These are phyloP conservation scores for Auricularia cornea DNA, from an alignment of 768 basidiomycete species.

Conservation along the genomic window DNA sequence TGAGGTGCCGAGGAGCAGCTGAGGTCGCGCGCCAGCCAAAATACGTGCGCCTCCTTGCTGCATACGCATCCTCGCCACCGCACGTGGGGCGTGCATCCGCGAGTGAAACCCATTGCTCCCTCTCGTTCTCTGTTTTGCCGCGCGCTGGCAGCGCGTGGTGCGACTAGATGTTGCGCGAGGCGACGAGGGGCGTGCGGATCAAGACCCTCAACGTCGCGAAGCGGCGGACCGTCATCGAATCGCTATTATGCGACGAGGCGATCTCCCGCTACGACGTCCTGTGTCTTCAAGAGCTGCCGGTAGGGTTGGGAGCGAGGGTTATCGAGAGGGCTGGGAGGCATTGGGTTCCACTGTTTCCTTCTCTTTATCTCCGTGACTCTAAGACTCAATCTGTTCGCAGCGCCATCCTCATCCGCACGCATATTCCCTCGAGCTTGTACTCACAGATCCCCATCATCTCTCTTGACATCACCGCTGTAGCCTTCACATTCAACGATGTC, in stretches of 20 bases:
- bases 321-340: neutral
- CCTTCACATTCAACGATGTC: neutral
- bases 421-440: conserved; percentile 35
- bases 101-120: too few species aligned
- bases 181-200: neutral
- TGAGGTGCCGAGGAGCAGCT: neutral
- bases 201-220: neutral
- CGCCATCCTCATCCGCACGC: neutral
- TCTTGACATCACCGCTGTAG: neutral
- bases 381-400: neutral
- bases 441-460: neutral
- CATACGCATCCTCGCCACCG: neutral
- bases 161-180: neutral
- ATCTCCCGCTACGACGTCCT: neutral
- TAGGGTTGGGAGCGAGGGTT: neutral
- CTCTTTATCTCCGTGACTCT: neutral
- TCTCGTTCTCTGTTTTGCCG: too few species aligned
- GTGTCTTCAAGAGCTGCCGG: neutral
- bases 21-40: neutral
- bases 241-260: neutral
- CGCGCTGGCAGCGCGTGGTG: too few species aligned
- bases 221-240: neutral
- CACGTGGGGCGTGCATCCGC: too few species aligned
- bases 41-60: neutral
- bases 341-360: neutral